Percentiles rank a stretch among this genome's conserved stretches.
phyloP scores from a whole-genome alignment of 2,329 filamentous ascomycete species.

The Aureobasidium zeae region DNA sequence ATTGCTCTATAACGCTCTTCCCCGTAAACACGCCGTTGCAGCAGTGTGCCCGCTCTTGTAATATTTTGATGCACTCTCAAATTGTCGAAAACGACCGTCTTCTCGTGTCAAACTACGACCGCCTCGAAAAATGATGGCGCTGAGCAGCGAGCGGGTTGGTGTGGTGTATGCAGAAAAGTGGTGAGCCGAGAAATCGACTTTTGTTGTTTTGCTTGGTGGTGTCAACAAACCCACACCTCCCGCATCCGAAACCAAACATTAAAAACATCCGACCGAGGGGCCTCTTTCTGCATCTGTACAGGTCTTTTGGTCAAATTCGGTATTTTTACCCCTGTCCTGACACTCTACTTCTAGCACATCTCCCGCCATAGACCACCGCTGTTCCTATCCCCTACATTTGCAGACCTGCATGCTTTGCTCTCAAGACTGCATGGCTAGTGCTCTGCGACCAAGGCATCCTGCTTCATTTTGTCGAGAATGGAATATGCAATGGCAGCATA shows the following conservation, averaged over 20 bases:
- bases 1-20: slow-evolving; percentile 13
- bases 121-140: slow-evolving; percentile 7
- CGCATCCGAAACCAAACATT: slow-evolving; percentile 12
- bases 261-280: not conserved
- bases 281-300: not conserved
- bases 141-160: slow-evolving; percentile 6
- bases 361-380: too few species aligned
- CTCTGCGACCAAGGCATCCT: too few species aligned
- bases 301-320: not conserved
- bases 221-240: slow-evolving; percentile 15
- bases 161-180: slow-evolving; percentile 10
- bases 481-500: too few species aligned
- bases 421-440: not conserved
- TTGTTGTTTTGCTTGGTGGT: slow-evolving; percentile 14
- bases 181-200: slow-evolving; percentile 11
- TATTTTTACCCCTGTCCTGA: too few species aligned
- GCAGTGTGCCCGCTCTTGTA: slow-evolving; percentile 14
- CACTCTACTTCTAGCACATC: too few species aligned
- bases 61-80: slow-evolving; percentile 1
- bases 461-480: too few species aligned
- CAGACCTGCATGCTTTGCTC: slow-evolving; percentile 7
- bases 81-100: slow-evolving; percentile 3
- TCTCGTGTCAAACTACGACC: not conserved
- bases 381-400: too few species aligned
- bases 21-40: slow-evolving; percentile 15